These are phyloP conservation scores for Rossbeevera mucosa DNA, from an alignment of 768 basidiomycete genomes.

Conservation along the genomic window DNA sequence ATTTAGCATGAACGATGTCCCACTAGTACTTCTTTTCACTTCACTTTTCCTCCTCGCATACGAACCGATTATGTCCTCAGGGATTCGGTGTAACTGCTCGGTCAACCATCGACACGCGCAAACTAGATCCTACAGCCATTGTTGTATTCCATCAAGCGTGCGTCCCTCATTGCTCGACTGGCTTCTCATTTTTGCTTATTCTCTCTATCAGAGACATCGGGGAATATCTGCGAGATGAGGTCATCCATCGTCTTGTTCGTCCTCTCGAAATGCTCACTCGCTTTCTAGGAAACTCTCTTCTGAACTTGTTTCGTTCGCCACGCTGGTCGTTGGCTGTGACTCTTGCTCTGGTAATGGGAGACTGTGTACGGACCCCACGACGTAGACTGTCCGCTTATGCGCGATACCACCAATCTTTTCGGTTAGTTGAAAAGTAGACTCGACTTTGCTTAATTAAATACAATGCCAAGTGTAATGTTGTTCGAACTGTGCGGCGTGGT, in stretches of 20 bases:
- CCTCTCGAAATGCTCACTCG: constrained; percentile 10
- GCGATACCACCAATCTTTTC: constrained; percentile 7
- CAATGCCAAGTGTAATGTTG: constrained; percentile 3
- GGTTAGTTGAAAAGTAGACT: constrained; percentile 29
- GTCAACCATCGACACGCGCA: constrained; percentile 92
- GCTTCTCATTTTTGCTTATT: constrained; percentile 4
- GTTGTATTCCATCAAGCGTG: constrained; percentile 99
- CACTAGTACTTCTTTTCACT: constrained; percentile 54
- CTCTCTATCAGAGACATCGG: constrained; percentile 75
- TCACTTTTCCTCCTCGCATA: not conserved
- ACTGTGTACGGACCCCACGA: constrained; percentile 7
- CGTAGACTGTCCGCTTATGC: constrained; percentile 3
- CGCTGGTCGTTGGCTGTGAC: constrained; percentile 5
- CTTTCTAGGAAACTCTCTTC: constrained; percentile 70
- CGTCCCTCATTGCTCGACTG: not conserved
- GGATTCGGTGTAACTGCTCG: constrained; percentile 97
- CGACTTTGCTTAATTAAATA: constrained; percentile 7
- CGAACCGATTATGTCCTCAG: constrained; percentile 37
- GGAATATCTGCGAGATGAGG: constrained; percentile 97
- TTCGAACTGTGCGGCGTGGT: not conserved
- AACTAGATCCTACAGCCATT: constrained; percentile 94
- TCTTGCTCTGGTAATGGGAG: constrained; percentile 21
- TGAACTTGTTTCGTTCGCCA: constrained; percentile 30
- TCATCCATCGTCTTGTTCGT: constrained; percentile 28
- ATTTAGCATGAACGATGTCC: constrained; percentile 92